Conservation (phyloP, 371 early-diverging fungal genomes). For the Rhizomucor pusillus region DNA sequence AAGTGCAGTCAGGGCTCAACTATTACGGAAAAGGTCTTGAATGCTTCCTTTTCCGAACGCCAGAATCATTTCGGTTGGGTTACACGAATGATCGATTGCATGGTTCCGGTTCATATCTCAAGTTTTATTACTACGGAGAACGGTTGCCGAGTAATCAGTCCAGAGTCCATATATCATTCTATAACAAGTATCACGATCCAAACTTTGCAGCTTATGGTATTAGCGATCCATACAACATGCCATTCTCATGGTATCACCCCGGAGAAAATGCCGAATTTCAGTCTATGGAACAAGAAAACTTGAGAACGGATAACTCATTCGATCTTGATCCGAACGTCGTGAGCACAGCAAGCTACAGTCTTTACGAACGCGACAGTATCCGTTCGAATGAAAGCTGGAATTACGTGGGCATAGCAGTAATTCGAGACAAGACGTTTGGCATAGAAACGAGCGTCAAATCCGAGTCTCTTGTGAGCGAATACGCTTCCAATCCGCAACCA, state of each 20-base stretch:
- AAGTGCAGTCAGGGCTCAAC: slow-evolving; percentile 16
- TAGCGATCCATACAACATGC: slow-evolving; percentile 1
- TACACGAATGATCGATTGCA: slow-evolving; percentile 10
- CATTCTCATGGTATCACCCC: slow-evolving; percentile 26
- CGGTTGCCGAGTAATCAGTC: slow-evolving; percentile 9
- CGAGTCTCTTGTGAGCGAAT: slow-evolving; percentile 2
- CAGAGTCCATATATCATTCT: slow-evolving; percentile 19
- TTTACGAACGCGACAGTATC: slow-evolving; percentile 16
- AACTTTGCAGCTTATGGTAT: slow-evolving; percentile 24
- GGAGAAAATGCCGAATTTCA: slow-evolving; percentile 28
- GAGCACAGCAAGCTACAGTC: slow-evolving; percentile 21
- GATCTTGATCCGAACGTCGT: slow-evolving; percentile 9
- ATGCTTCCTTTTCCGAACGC: slow-evolving; percentile 25
- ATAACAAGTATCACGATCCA: slow-evolving; percentile 25
- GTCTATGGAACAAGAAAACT: slow-evolving; percentile 25
- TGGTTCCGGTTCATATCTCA: slow-evolving; percentile 19
- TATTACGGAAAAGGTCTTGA: slow-evolving; percentile 22
- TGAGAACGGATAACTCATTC: slow-evolving; percentile 28
- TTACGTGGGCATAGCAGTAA: slow-evolving; percentile 20
- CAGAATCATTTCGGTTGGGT: slow-evolving; percentile 13
- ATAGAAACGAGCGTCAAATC: slow-evolving; percentile 13
- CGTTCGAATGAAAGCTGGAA: slow-evolving; percentile 17
- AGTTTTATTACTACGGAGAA: slow-evolving; percentile 29
- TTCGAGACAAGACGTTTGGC: background rate
- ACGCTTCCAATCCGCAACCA: slow-evolving; percentile 9